These are phyloP conservation scores for Hypoxylon fuscum DNA, from an alignment of 495 filamentous ascomycete genomes.

Conservation along the genomic window DNA sequence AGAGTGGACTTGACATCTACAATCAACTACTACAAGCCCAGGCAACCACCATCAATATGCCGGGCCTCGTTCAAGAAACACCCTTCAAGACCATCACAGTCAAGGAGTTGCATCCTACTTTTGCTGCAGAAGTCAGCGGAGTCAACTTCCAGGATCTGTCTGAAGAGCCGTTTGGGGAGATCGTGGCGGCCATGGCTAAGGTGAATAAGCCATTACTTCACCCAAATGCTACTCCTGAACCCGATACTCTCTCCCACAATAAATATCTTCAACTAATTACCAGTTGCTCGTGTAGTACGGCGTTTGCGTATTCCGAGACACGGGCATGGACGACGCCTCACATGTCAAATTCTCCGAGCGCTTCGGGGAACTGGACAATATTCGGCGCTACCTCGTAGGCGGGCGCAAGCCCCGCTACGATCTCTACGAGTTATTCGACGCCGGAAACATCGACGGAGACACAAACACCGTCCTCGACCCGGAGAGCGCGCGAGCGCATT, in stretches of 20 bases:
- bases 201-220: slow-evolving; percentile 35
- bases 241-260: too few relatives aligned
- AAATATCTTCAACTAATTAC: not conserved
- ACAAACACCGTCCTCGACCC: slow-evolving; percentile 52
- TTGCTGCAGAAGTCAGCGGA: slow-evolving; percentile 62
- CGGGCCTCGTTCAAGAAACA: slow-evolving; percentile 37
- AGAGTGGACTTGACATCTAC: not conserved
- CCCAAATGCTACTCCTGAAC: too few relatives aligned
- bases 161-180: slow-evolving; percentile 58
- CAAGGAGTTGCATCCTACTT: slow-evolving; percentile 61
- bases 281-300: slow-evolving; percentile 56
- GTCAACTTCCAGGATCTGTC: slow-evolving; percentile 59
- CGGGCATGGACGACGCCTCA: slow-evolving; percentile 58
- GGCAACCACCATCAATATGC: slow-evolving; percentile 27
- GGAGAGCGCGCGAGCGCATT: slow-evolving; percentile 50
- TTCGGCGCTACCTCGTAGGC: slow-evolving; percentile 59
- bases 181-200: slow-evolving; percentile 59
- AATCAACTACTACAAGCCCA: not conserved
- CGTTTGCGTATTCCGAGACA: slow-evolving; percentile 63
- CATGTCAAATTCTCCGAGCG: slow-evolving; percentile 64
- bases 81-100: slow-evolving; percentile 51
- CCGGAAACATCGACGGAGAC: slow-evolving; percentile 60
- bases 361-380: slow-evolving; percentile 68
- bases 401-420: slow-evolving; percentile 58
- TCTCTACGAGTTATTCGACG: slow-evolving; percentile 66